phyloP scores from a whole-genome alignment of 148 eudicot species.

The Rhododendron williamsianum region DNA sequence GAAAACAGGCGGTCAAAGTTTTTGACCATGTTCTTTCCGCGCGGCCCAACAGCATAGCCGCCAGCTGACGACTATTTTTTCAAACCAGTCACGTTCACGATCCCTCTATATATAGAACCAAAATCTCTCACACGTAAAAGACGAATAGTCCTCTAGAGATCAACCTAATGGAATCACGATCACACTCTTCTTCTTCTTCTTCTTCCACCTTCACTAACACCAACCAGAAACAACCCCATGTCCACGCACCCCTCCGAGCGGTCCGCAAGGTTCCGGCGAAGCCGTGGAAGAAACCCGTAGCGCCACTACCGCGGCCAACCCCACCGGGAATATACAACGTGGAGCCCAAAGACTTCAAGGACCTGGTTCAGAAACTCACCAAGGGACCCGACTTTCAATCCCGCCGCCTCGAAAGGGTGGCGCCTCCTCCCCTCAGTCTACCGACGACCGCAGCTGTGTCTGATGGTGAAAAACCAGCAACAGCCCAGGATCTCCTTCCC shows the following conservation, averaged over 20 bases:
- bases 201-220: background rate
- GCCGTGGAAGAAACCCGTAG: slow-evolving; percentile 23
- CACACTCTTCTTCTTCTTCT: slow-evolving; percentile 8
- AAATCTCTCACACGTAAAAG: too few relatives aligned
- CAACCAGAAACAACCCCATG: slow-evolving; percentile 2
- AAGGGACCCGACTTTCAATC: slow-evolving; percentile 28
- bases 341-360: slow-evolving; percentile 49
- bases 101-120: background rate
- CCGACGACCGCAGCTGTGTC: background rate
- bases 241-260: slow-evolving; percentile 16
- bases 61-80: too few relatives aligned
- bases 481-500: background rate
- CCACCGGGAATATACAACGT: slow-evolving; percentile 63
- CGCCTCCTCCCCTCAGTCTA: slow-evolving; percentile 45
- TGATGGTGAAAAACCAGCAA: background rate
- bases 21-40: background rate
- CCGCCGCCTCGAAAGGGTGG: slow-evolving; percentile 29
- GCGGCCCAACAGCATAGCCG: background rate
- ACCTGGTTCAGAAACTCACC: slow-evolving; percentile 66
- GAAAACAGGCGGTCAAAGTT: background rate
- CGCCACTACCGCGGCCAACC: slow-evolving; percentile 20
- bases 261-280: slow-evolving; percentile 20
- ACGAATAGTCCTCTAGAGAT: background rate
- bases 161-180: slow-evolving; percentile 6
- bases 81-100: background rate